Evolutionary conservation across 202 grass and related monocot species (phyloP).

Genomic region (Digitaria exilis): DNA sequence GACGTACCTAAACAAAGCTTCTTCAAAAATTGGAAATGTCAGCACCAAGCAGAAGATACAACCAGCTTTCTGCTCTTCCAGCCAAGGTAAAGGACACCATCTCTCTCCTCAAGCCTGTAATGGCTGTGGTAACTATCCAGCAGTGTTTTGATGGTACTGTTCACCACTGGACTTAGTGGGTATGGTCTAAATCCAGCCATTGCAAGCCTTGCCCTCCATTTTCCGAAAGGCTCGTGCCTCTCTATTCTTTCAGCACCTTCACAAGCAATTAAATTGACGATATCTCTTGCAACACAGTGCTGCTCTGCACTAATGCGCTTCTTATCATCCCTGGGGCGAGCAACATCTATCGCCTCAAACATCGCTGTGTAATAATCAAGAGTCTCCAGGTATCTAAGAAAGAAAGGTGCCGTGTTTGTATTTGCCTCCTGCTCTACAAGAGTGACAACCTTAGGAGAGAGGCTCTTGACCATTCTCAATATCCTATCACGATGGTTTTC

Average conservation of each 20-base stretch:
- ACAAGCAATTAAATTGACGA: constrained; percentile 95
- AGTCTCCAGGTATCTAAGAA: constrained; percentile 74
- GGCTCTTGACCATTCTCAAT: constrained; percentile 79
- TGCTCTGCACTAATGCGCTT: constrained; percentile 77
- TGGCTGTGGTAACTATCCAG: constrained; percentile 59
- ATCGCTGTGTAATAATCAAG: constrained; percentile 94
- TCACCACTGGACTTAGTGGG: constrained; percentile 64
- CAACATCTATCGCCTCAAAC: constrained; percentile 89
- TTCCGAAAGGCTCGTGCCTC: constrained; percentile 84
- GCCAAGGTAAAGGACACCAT: constrained; percentile 76
- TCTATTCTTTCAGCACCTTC: constrained; percentile 90
- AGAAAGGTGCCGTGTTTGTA: constrained; percentile 91
- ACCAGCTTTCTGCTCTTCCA: constrained; percentile 79
- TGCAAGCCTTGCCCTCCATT: constrained; percentile 73
- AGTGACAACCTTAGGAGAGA: constrained; percentile 82
- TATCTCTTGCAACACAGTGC: constrained; percentile 89
- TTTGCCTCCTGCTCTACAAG: constrained; percentile 92
- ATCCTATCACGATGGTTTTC: constrained; percentile 82
- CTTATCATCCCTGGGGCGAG: constrained; percentile 62
- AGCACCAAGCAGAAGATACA: constrained; percentile 80
- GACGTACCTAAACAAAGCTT: constrained; percentile 44
- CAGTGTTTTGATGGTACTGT: constrained; percentile 59
- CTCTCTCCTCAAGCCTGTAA: constrained; percentile 69
- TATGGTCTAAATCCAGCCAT: constrained; percentile 80
- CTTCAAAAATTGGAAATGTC: constrained; percentile 40